phyloP scores from a whole-genome alignment of 1,284 basidiomycete genomes.

The Ustilago tritici region DNA sequence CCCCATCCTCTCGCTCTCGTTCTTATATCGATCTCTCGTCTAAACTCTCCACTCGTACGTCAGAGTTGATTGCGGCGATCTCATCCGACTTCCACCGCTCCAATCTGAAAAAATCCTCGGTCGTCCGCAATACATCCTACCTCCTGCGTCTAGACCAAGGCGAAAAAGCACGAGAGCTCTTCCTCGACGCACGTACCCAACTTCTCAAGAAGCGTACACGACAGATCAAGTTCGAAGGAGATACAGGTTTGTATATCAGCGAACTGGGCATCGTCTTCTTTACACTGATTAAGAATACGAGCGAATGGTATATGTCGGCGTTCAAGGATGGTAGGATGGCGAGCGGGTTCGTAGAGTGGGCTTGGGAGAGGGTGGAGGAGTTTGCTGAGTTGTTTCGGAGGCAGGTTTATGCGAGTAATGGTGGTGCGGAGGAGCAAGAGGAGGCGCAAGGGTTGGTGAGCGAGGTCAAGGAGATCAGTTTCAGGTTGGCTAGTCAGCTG shows the following conservation, averaged over 20 bases:
- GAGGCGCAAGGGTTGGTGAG: slow-evolving; percentile 34
- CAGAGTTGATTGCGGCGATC: slow-evolving; percentile 77
- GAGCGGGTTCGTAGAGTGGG: slow-evolving; percentile 91
- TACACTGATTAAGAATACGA: slow-evolving; percentile 91
- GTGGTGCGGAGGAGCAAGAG: slow-evolving; percentile 31
- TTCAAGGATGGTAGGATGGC: slow-evolving; percentile 95
- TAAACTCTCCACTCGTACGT: slow-evolving; percentile 35
- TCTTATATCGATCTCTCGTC: slow-evolving; percentile 39
- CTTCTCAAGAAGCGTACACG: slow-evolving; percentile 82
- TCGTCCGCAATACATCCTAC: slow-evolving; percentile 79
- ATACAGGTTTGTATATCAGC: slow-evolving; percentile 80
- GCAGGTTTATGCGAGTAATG: slow-evolving; percentile 80
- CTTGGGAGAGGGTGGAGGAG: slow-evolving; percentile 83
- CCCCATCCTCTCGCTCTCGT: slow-evolving; percentile 27
- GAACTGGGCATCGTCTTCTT: slow-evolving; percentile 86
- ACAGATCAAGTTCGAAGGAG: slow-evolving; percentile 90
- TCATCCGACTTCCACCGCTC: slow-evolving; percentile 80
- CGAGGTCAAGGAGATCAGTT: slow-evolving; percentile 62
- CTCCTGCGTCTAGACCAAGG: slow-evolving; percentile 82
- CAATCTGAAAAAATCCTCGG: slow-evolving; percentile 81
- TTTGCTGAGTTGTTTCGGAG: slow-evolving; percentile 88
- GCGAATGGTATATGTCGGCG: slow-evolving; percentile 95
- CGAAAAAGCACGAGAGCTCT: slow-evolving; percentile 83
- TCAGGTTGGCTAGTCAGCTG: slow-evolving; percentile 38
- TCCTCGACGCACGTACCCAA: slow-evolving; percentile 82